Evolutionary conservation across 2,329 filamentous ascomycete genomes (phyloP).

Genomic region (Fonsecaea multimorphosa): DNA sequence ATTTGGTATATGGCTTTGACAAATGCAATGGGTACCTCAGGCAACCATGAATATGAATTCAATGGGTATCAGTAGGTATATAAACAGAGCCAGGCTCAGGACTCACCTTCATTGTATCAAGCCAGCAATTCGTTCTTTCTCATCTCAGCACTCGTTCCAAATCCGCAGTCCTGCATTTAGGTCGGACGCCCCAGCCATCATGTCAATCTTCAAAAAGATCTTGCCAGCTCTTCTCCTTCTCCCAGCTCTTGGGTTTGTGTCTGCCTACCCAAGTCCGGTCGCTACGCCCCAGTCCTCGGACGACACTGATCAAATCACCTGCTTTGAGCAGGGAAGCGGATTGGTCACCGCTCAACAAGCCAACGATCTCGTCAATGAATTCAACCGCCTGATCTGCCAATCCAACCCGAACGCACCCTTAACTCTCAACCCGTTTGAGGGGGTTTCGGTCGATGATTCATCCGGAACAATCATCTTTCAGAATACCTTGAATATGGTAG

Average conservation of each 20-base stretch:
- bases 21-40: not conserved
- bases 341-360: conserved; percentile 12
- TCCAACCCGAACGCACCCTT: conserved; percentile 17
- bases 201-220: conserved; percentile 5
- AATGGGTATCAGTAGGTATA: not conserved
- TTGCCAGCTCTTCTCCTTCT: conserved; percentile 11
- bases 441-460: conserved; percentile 8
- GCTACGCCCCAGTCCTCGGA: conserved; percentile 7
- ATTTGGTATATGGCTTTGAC: not conserved
- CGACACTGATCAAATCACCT: conserved; percentile 18
- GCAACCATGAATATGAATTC: not conserved
- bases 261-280: not conserved
- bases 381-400: conserved; percentile 18
- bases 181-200: not conserved
- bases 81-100: not conserved
- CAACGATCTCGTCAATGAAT: conserved; percentile 16
- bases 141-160: not conserved
- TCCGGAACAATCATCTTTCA: conserved; percentile 23
- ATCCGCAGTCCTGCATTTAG: not conserved
- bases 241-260: conserved; percentile 8
- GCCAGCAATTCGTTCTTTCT: not conserved
- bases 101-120: not conserved
- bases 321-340: conserved; percentile 10
- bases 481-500: conserved; percentile 17
- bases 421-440: conserved; percentile 13